Evolutionary conservation across 352 stramenopile genomes (phyloP).

Genomic region (Globisporangium echinulatum): DNA sequence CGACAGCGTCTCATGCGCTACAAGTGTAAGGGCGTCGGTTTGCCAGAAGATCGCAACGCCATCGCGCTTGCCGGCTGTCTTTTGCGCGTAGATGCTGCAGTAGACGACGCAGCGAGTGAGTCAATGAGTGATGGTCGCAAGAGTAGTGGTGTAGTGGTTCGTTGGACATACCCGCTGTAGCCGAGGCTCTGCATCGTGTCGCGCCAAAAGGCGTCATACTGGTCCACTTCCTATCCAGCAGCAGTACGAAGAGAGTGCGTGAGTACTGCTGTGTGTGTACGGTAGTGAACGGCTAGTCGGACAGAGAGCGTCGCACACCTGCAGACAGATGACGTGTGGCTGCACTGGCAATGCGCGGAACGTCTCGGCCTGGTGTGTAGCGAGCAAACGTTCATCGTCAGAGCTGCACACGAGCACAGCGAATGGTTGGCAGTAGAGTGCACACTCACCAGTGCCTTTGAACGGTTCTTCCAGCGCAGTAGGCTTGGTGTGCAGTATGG

Average conservation of each 20-base stretch:
- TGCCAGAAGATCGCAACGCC: constrained; percentile 76
- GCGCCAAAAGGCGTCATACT: constrained; percentile 70
- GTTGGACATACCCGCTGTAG: constrained; percentile 45
- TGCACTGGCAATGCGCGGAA: constrained; percentile 53
- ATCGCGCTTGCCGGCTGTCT: constrained; percentile 52
- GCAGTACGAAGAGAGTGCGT: neutral
- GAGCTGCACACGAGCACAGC: neutral
- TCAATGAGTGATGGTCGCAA: too few relatives aligned
- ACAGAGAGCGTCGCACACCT: constrained; percentile 25
- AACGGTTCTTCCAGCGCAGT: constrained; percentile 71
- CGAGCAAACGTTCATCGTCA: neutral
- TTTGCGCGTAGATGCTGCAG: constrained; percentile 62
- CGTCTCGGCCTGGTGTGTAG: constrained; percentile 31
- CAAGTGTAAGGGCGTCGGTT: constrained; percentile 34
- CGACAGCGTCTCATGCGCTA: constrained; percentile 29
- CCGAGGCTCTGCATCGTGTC: constrained; percentile 45
- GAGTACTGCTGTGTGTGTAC: neutral
- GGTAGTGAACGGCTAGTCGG: too few relatives aligned
- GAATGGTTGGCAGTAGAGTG: too few relatives aligned
- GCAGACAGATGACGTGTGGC: constrained; percentile 69
- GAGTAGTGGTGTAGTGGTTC: too few relatives aligned
- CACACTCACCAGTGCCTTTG: constrained; percentile 44
- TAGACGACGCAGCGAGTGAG: neutral
- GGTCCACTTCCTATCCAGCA: constrained; percentile 57
- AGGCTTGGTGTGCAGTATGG: constrained; percentile 61